These are phyloP conservation scores for Lolium rigidum DNA, from an alignment of 176 grass and related monocot genomes.

Conservation along the genomic window DNA sequence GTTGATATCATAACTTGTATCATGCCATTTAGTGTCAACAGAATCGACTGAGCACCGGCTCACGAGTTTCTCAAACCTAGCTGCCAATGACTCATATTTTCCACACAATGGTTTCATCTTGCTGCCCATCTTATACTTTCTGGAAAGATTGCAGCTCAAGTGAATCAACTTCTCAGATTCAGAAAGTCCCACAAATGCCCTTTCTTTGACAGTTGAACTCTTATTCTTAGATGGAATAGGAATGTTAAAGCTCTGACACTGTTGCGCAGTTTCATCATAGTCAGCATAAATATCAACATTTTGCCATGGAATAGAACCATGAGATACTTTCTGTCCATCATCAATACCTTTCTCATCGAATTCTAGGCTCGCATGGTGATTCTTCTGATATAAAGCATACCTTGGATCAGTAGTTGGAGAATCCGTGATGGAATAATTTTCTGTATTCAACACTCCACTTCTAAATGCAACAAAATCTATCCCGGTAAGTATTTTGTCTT, in stretches of 20 bases:
- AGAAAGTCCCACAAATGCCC: constrained; percentile 23
- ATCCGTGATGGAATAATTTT: not conserved
- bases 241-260: constrained; percentile 26
- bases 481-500: not conserved
- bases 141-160: constrained; percentile 13
- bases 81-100: constrained; percentile 48
- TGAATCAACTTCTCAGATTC: constrained; percentile 36
- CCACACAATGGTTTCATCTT: constrained; percentile 25
- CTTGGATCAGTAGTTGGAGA: not conserved
- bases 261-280: constrained; percentile 22
- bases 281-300: constrained; percentile 5
- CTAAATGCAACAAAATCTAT: not conserved
- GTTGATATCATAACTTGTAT: constrained; percentile 33
- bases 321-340: not conserved
- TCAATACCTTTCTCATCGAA: not conserved
- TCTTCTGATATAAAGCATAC: constrained; percentile 22
- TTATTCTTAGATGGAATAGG: constrained; percentile 32
- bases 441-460: constrained; percentile 15
- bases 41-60: constrained; percentile 38
- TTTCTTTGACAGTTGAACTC: constrained; percentile 26
- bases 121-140: constrained; percentile 52
- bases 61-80: constrained; percentile 55
- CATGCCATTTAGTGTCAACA: constrained; percentile 28
- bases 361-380: not conserved
- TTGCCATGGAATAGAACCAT: constrained; percentile 4